A percentile compares a stretch with the other conserved stretches of the same genome.
These are phyloP conservation scores for Amaranthus cruentus DNA, from an alignment of 148 eudicot genomes.

Conservation along the genomic window DNA sequence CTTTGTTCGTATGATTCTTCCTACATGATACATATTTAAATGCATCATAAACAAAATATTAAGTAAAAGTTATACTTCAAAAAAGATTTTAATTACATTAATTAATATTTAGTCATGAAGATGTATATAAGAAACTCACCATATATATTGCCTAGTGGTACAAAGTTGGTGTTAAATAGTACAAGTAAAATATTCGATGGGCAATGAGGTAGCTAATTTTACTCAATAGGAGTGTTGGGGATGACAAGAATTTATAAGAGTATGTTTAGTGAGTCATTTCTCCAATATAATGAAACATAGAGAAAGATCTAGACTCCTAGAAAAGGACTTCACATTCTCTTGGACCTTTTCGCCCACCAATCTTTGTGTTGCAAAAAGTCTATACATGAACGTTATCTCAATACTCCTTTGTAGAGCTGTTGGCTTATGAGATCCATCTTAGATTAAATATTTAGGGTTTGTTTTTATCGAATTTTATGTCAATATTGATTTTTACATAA, in stretches of 20 bases:
- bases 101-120: not conserved
- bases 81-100: too few species aligned
- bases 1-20: constrained; percentile 32
- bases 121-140: not conserved
- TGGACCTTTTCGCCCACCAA: constrained; percentile 20
- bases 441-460: too few species aligned
- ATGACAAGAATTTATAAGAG: constrained; percentile 35
- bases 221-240: constrained; percentile 7
- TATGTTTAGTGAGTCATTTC: not conserved
- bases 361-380: constrained; percentile 15
- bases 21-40: constrained; percentile 24
- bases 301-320: constrained; percentile 51
- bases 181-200: not conserved
- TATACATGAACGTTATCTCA: not conserved
- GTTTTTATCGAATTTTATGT: too few species aligned
- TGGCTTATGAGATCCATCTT: too few species aligned
- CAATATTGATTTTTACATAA: too few species aligned
- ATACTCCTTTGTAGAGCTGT: too few species aligned
- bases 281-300: constrained; percentile 8
- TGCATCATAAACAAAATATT: not conserved
- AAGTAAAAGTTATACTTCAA: not conserved
- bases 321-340: constrained; percentile 37
- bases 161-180: not conserved
- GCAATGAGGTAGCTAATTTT: constrained; percentile 1
- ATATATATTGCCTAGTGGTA: not conserved